Evolutionary conservation across 495 filamentous ascomycete species (phyloP).

Genomic region (Lasiosphaeris hirsuta): DNA sequence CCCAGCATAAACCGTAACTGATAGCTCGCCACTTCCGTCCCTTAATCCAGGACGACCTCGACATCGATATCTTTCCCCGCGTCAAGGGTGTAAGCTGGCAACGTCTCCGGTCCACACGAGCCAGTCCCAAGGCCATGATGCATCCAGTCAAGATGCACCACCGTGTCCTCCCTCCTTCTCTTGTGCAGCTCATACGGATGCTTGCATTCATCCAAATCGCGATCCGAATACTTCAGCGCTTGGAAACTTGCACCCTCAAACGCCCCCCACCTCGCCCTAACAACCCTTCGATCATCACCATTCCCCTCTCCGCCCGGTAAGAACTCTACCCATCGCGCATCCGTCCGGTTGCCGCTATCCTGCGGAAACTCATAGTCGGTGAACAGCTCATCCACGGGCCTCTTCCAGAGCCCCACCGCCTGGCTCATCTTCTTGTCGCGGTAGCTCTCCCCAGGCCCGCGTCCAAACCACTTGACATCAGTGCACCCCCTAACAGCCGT

Average conservation of each 20-base stretch:
- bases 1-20: no score
- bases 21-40: no score
- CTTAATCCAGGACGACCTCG: constrained; percentile 43
- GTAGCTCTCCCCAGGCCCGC: constrained; percentile 63
- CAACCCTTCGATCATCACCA: constrained; percentile 24
- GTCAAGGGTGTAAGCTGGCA: constrained; percentile 47
- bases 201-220: constrained; percentile 51
- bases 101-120: constrained; percentile 49
- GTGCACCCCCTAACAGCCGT: constrained; percentile 42
- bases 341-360: constrained; percentile 61
- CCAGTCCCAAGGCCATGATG: constrained; percentile 55
- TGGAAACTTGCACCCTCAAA: constrained; percentile 49
- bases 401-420: constrained; percentile 49
- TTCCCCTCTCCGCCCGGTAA: constrained; percentile 17
- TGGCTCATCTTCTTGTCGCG: constrained; percentile 60
- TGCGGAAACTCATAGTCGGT: constrained; percentile 65
- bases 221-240: constrained; percentile 48
- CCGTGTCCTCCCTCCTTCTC: constrained; percentile 44
- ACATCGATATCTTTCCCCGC: constrained; percentile 45
- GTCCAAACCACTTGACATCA: constrained; percentile 57
- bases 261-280: constrained; percentile 40
- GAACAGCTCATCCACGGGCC: constrained; percentile 43
- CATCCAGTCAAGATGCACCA: constrained; percentile 59
- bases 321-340: constrained; percentile 57
- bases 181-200: constrained; percentile 59